phyloP scores from a whole-genome alignment of 257 asterid genomes.

The Solanum sejunctum region DNA sequence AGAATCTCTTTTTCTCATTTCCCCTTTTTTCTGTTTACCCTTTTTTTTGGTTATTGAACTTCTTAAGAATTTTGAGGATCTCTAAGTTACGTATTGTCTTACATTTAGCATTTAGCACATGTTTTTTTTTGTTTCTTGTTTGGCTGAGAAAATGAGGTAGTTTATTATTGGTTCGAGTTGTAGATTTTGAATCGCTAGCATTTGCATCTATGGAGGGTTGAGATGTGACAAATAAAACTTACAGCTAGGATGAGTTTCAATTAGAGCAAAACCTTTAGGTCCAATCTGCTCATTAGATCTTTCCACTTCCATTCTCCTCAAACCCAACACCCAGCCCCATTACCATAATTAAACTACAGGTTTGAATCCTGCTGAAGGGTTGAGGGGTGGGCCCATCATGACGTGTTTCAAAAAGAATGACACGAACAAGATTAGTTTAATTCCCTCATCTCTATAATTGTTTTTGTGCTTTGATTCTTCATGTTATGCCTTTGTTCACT shows the following conservation, averaged over 20 bases:
- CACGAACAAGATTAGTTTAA: not conserved
- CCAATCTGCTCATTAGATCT: not conserved
- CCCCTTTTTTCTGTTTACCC: not conserved
- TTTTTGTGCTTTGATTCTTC: not conserved
- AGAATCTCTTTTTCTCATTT: not conserved
- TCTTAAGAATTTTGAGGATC: not conserved
- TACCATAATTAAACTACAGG: not conserved
- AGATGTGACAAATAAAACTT: not conserved
- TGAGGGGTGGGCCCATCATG: not conserved
- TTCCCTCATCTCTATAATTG: not conserved
- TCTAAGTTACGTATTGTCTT: not conserved
- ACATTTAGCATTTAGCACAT: not conserved
- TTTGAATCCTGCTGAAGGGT: not conserved
- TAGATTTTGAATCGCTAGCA: not conserved
- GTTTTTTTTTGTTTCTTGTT: not conserved
- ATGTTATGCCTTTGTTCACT: not conserved
- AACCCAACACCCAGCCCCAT: not conserved
- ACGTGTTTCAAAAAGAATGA: not conserved
- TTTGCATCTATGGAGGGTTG: not conserved
- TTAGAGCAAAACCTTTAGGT: not conserved
- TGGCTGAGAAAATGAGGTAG: not conserved
- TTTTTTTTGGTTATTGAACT: not conserved
- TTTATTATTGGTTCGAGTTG: not conserved
- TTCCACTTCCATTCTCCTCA: not conserved
- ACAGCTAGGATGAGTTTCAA: not conserved